Base-by-base conservation (phyloP, 1,139 yeast species). In the Candida gigantensis region DNA sequence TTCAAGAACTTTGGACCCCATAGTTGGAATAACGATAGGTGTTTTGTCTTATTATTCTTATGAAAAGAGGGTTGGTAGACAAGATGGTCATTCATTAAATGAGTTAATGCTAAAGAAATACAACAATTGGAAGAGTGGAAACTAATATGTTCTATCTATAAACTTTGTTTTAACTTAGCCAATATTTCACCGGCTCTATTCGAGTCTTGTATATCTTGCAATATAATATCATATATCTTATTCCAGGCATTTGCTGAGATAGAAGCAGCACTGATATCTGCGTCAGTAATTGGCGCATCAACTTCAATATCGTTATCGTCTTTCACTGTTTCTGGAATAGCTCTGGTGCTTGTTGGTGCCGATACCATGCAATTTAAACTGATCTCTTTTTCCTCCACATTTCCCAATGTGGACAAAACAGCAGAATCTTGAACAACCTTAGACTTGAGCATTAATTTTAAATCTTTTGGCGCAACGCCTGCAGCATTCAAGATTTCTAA, bases 21-120 rank as follows among this genome's bases (percentile, higher is more conserved):
- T 80, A 2, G 69, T 80, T 43, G 88, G 83, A 1, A 50, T 81
- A 1, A 57, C 67, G 0, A 69, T 81, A 4, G 90, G 90, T 0
- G 66, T 70, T 0, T 60, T 73, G 5, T 78, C 87, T 3, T 83
- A 78, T 53, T 79, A 74, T 44, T 60, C 79, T 6, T 78, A 79
- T 42, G 90, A 83, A 51, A 60, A 54, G 40, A 62, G 85, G 45
- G 68, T 67, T 2, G 77, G 74, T 2, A 65, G 84, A 43, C 67
- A 69, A 25, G 72, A 68, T 34, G 87, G 85, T 3, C 84, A 80
- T 43, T 55, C 71, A 3, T 60, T 82, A 49, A 72, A 72, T 47
- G 83, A 79, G 44, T 62, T 81, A 42, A 28, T 55, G 4, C 10
- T 29, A 11, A 48, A 44, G 35, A 49, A 40, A 34, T 46, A 34